phyloP scores from a whole-genome alignment of 768 basidiomycete genomes.

The Boletus tomentosulus region DNA sequence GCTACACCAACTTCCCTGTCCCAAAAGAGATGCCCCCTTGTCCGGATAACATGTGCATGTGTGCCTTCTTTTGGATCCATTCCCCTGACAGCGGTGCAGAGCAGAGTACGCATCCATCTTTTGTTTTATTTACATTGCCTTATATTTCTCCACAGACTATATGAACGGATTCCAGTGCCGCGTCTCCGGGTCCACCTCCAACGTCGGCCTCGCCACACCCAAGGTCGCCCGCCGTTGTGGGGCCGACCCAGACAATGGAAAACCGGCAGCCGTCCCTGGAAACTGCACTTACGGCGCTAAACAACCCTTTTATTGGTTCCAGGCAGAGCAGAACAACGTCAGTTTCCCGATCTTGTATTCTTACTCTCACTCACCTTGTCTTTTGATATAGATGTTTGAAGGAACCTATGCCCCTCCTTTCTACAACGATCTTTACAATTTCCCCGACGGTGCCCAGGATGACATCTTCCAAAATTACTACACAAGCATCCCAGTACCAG shows the following conservation, averaged over 20 bases:
- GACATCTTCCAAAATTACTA: constrained; percentile 70
- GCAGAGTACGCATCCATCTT: constrained; percentile 45
- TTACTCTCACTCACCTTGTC: not conserved
- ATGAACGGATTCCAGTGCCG: constrained; percentile 76
- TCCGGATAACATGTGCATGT: constrained; percentile 57
- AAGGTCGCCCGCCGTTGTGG: constrained; percentile 65
- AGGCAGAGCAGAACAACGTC: constrained; percentile 59
- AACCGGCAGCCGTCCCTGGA: constrained; percentile 40
- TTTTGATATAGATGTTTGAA: constrained; percentile 54
- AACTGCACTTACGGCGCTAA: constrained; percentile 77
- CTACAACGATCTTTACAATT: constrained; percentile 70
- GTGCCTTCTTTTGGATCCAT: constrained; percentile 76
- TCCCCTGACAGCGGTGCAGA: constrained; percentile 55
- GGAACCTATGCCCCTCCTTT: constrained; percentile 56
- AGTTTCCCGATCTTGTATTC: constrained; percentile 10
- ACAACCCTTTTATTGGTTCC: constrained; percentile 68
- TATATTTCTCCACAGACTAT: constrained; percentile 42
- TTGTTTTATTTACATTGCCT: not conserved
- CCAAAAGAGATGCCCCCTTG: constrained; percentile 67
- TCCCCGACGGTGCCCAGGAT: constrained; percentile 64
- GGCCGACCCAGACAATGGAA: constrained; percentile 47
- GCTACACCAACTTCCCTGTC: constrained; percentile 66
- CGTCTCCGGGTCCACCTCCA: constrained; percentile 50
- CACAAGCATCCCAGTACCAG: constrained; percentile 39
- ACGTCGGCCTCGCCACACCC: constrained; percentile 47